Evolutionary conservation across 2,329 filamentous ascomycete genomes (phyloP).

Genomic region (Biscogniauxia mediterranea): DNA sequence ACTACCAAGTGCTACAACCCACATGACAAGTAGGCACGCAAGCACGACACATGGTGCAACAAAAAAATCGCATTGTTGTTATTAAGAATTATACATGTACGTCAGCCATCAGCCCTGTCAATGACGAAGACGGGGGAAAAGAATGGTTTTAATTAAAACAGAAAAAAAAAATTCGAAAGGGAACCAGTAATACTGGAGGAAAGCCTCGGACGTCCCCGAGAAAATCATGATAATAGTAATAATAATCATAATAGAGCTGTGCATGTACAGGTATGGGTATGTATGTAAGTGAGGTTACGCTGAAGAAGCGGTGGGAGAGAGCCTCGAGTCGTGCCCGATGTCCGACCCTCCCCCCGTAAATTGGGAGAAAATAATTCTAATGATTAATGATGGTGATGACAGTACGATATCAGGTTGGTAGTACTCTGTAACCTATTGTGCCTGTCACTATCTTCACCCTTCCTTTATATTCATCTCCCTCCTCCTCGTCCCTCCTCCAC

Average conservation of each 20-base stretch:
- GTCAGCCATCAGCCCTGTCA: slow-evolving; percentile 1
- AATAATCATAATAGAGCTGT: slow-evolving; percentile 4
- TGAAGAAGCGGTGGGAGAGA: slow-evolving; percentile 19
- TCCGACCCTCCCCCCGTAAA: neutral
- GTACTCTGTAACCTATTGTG: neutral
- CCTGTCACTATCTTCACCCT: neutral
- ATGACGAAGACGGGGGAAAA: neutral
- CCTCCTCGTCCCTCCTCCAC: neutral
- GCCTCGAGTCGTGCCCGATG: neutral
- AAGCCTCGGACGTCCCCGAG: slow-evolving; percentile 22
- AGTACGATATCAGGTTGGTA: neutral
- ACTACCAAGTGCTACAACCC: too few relatives aligned
- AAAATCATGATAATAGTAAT: neutral
- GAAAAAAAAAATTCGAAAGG: neutral
- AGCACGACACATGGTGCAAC: neutral
- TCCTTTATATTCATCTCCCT: too few relatives aligned
- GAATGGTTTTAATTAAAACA: neutral
- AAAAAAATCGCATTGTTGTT: too few relatives aligned
- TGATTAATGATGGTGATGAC: neutral
- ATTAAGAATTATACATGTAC: too few relatives aligned
- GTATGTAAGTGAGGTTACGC: slow-evolving; percentile 16
- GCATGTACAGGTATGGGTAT: slow-evolving; percentile 10
- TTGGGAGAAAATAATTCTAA: slow-evolving; percentile 2
- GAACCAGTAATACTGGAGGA: neutral
- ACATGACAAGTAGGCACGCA: neutral